Evolutionary conservation across 768 basidiomycete genomes (phyloP), one percentile per base, ranked within the genome.

Genomic region (Wakefieldia striispora): DNA sequence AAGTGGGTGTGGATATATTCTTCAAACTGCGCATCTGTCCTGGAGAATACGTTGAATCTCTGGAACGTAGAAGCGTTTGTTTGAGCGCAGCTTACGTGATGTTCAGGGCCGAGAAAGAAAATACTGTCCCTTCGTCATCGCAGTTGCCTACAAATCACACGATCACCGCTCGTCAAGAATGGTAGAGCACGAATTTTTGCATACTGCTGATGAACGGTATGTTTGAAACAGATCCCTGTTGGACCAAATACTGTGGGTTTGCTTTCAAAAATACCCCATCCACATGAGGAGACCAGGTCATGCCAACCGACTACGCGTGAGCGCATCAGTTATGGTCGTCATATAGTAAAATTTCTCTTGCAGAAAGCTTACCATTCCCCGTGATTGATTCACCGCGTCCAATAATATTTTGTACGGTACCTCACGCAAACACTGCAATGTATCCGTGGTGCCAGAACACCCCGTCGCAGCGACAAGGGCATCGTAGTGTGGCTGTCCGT

Each of bases 21-120:
- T 49, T 56, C 44, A 10, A 72, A 34, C 38, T 72, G 60, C 2
- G 42, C 45, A 23, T 50, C 46, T 10, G 60, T 69, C 27, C 66
- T 68, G 27, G 4, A 20, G 12, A 29, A n/a, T 7, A n/a, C 20
- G 14, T 24, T 6, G 21, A 40, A 14, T 40, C 6, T 12, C 13
- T 13, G 2, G 31, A 31, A 31, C 31, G 12, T 31, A 13, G 3
- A 31, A 27, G 27, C 2, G 27, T 27, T 12, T 13, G 13, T 31
- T 31, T 6, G 13, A 31, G 2, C 31, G 6, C 13, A 14, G 13
- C 74, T 45, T 53, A 77, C 78, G 77, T 80, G 46, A 79, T 51
- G 47, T 81, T 79, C 33, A 75, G 50, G 2, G 71, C 77, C 1
- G 77, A 66, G 7, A 77, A 52, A 3, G 77, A 69, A 55, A 80